Base-by-base conservation (phyloP, 2,329 filamentous ascomycete species). In the Colletotrichum tamarilloi region DNA sequence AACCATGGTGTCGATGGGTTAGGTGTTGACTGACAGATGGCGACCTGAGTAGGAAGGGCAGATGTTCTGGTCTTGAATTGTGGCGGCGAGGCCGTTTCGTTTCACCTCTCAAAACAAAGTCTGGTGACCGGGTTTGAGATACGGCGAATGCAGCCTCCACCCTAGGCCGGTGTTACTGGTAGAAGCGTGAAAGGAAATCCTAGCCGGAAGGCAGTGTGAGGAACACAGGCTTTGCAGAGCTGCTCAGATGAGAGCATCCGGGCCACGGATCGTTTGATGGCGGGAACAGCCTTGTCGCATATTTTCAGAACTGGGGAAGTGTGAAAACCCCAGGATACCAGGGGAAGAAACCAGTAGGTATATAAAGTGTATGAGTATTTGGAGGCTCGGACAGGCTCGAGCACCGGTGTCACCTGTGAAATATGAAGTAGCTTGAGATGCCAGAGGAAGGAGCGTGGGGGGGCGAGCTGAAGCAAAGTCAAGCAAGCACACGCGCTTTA, bases 331-430 rank as follows among this genome's bases (percentile, higher is more conserved):
- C 30, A 62, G 59, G 38, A 49, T 28, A 46, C 42, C 42, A 62
- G 38, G 35, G 46, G 16, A 35, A 35, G 11, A 9, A 52, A 46
- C 9, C 24, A 11, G 24, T 14, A 16, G 14, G 19, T 32, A 16
- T 46, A 42, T 28, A 30, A 35, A 24, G n/a, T 9, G n/a, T 6
- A 35, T 35, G 12, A 24, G n/a, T 53, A 26, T 22, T 14, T 63
- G 12, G 32, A 68, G 35, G 49, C 67, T 68, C 67, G 67, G 67
- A 57, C 59, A 24, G 32, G 67, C 35, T 68, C 67, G 67, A 68
- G 67, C 67, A 49, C 67, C 35, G 16, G 24, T 53, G 24, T 52
- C 32, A 49, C 32, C 59, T 28, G 16, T 46, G 32, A 60, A 60
- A 62, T 49, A 5, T 26, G 12, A 38, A 16, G 2, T 62, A n/a